Evolutionary conservation across 495 filamentous ascomycete genomes (phyloP).

Genomic region (Penicillium subrubescens): DNA sequence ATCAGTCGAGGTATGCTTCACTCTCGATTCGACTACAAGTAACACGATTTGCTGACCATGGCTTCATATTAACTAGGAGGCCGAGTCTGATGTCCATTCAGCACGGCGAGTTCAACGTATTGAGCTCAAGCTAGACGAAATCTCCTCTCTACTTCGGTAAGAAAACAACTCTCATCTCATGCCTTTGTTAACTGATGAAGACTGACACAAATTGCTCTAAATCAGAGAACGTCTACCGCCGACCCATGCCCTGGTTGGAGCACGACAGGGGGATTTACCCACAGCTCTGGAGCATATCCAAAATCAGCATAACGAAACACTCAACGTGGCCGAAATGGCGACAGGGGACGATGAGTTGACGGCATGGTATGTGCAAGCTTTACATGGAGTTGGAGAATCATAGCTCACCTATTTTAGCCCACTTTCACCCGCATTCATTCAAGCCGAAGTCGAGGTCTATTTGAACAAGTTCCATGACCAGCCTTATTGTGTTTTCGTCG

Average conservation of each 20-base stretch:
- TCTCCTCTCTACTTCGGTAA: slow-evolving; percentile 26
- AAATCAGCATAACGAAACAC: background rate
- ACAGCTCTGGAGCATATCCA: background rate
- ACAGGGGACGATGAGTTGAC: background rate
- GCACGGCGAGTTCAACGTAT: slow-evolving; percentile 24
- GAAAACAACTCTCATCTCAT: background rate
- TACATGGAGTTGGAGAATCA: too few relatives aligned
- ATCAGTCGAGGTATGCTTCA: background rate
- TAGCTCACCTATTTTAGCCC: background rate
- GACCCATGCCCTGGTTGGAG: background rate
- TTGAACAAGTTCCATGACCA: slow-evolving; percentile 33
- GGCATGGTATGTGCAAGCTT: background rate
- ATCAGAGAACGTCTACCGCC: slow-evolving; percentile 13
- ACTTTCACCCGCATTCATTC: slow-evolving; percentile 15
- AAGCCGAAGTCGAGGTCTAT: slow-evolving; percentile 28
- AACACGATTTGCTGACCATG: background rate
- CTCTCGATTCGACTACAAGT: background rate
- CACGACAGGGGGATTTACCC: background rate
- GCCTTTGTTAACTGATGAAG: background rate
- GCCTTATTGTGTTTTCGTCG: slow-evolving; percentile 31
- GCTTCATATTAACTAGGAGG: background rate
- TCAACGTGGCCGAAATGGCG: background rate
- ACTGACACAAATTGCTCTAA: background rate
- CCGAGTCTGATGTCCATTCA: background rate
- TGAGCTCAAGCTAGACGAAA: slow-evolving; percentile 28